A percentile compares a stretch with the other conserved stretches of the same genome.
Evolutionary conservation across 257 asterid genomes (phyloP).

Genomic region (Scutellaria barbata): DNA sequence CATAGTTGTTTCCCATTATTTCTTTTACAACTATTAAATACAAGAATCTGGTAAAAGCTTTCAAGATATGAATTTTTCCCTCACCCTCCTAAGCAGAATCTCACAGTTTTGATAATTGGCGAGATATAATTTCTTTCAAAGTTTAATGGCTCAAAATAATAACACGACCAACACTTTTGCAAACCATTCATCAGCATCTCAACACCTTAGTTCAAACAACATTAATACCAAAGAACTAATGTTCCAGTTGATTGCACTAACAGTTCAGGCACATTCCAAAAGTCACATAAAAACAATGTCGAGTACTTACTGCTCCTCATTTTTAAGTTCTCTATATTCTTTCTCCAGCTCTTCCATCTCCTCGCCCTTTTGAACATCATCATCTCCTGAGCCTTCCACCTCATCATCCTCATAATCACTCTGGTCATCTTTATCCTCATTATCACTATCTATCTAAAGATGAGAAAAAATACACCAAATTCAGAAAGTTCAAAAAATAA

Average conservation of each 20-base stretch:
- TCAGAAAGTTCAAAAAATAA: not conserved
- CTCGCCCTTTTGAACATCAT: conserved; percentile 48
- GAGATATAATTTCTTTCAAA: not conserved
- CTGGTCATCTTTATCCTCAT: conserved; percentile 29
- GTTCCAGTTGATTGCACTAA: not conserved
- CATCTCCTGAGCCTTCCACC: conserved; percentile 36
- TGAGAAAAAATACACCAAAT: not conserved
- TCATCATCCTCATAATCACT: conserved; percentile 35
- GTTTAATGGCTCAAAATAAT: not conserved
- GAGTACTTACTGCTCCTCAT: conserved; percentile 74
- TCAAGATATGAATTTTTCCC: not conserved
- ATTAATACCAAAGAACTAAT: not conserved
- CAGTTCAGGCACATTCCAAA: conserved; percentile 5
- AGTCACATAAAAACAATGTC: not conserved
- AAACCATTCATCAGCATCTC: conserved; percentile 16
- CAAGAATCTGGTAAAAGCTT: not conserved
- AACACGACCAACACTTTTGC: not conserved
- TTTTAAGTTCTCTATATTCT: conserved; percentile 64
- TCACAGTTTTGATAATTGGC: not conserved
- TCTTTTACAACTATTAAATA: not conserved
- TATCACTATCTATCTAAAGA: conserved; percentile 35
- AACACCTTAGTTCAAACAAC: not conserved
- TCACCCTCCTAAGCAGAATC: not conserved
- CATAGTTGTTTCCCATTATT: not conserved
- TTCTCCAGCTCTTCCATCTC: conserved; percentile 80